Base-by-base conservation (phyloP, 2,329 filamentous ascomycete species). In the Colletotrichum sidae region DNA sequence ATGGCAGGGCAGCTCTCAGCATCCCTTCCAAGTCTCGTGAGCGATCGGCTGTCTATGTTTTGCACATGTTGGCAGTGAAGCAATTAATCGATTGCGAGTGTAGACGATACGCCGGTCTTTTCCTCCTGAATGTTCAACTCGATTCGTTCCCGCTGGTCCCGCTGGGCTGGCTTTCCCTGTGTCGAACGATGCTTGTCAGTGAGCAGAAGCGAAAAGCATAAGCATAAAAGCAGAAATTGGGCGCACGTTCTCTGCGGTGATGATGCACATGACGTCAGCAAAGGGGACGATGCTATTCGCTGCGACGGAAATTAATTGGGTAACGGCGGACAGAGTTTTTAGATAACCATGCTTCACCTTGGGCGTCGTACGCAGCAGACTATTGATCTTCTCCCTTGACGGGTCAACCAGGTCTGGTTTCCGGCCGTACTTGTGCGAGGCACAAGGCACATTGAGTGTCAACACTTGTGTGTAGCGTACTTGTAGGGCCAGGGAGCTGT, bases 171-270 rank as follows among this genome's bases (percentile, higher is more conserved):
- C 25, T n/a, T 35, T 33, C 49, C 59, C 38, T n/a, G 12, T 38
- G 15, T 39, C 13, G 9, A 33, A 10, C 46, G 13, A 4, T 4
- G 25, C 25, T 4, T 25, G 25, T 25, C 4, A 5, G 25, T 5
- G 25, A 25, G 25, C 4, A 34, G 11, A 52, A 39, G 17, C 25
- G 38, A 56, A 53, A 44, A 34, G 52, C 41, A 39, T 62, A 65
- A 62, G 58, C 52, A 65, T 53, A 65, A 56, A 25, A 41, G 39
- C 52, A 56, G 52, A 65, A 62, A 65, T 65, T 25, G 25, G 25
- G 58, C 62, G 47, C 51, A 52, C 52, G 45, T 49, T 41, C 35
- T 25, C 37, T 2, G 8, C 10, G 42, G n/a, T 12, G 15, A 17
- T 25, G 11, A 37, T 15, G 15, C 38, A 35, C 58, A 62, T 62